phyloP scores from a whole-genome alignment of 768 basidiomycete genomes.

The Panaeolus papilionaceus region DNA sequence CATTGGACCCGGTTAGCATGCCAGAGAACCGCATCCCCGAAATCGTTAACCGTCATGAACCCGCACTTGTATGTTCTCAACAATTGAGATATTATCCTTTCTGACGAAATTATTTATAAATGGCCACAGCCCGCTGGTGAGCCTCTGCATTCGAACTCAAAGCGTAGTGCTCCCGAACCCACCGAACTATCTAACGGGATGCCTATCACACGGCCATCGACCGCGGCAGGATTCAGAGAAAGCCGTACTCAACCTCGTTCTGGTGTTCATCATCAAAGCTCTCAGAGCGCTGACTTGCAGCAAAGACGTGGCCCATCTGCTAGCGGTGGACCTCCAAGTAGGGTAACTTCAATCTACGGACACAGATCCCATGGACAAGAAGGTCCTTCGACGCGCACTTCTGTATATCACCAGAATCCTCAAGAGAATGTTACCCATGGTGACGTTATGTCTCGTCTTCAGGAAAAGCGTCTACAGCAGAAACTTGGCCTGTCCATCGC shows the following conservation, averaged over 20 bases:
- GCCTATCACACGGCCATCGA: slow-evolving; percentile 11
- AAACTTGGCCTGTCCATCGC: slow-evolving; percentile 3
- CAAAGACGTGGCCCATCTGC: neutral
- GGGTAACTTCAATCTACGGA: neutral
- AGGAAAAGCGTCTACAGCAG: slow-evolving; percentile 1
- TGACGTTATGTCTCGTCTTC: slow-evolving; percentile 5
- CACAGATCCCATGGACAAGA: neutral
- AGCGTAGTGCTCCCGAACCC: neutral
- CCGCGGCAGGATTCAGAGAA: slow-evolving; percentile 10
- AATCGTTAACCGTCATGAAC: neutral
- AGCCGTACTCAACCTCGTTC: neutral
- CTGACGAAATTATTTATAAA: neutral
- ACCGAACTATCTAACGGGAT: neutral
- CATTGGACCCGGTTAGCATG: neutral
- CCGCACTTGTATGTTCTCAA: neutral
- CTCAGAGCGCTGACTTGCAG: neutral
- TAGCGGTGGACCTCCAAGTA: neutral
- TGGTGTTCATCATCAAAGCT: neutral
- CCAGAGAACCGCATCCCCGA: neutral
- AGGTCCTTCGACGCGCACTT: neutral
- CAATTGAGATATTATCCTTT: neutral
- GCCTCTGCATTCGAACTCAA: neutral
- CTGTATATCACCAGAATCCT: neutral
- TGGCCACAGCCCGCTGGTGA: neutral
- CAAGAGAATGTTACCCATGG: neutral